Evolutionary conservation across 2,329 filamentous ascomycete genomes (phyloP).

Genomic region (Sclerotinia spermophila): DNA sequence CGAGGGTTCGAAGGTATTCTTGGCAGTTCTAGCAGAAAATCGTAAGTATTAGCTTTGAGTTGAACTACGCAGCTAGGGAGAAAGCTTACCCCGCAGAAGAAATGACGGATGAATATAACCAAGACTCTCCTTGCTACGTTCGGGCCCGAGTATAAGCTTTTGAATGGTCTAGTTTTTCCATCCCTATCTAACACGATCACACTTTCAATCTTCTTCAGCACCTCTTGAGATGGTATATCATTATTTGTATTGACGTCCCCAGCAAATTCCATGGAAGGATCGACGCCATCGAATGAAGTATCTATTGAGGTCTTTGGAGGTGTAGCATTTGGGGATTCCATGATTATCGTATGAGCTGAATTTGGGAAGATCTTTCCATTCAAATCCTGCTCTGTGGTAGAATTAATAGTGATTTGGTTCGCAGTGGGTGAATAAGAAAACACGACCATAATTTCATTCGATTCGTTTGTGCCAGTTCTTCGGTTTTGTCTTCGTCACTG

Average conservation of each 20-base stretch:
- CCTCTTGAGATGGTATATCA: conserved; percentile 49
- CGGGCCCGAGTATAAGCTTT: conserved; percentile 36
- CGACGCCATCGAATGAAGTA: conserved; percentile 21
- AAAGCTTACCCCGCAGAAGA: conserved; percentile 39
- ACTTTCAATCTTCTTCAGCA: conserved; percentile 48
- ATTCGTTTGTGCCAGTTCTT: neutral
- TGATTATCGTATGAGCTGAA: neutral
- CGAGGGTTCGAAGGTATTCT: conserved; percentile 36
- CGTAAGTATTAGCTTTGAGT: neutral
- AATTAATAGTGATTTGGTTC: neutral
- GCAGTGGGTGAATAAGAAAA: conserved; percentile 9
- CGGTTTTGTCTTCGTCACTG: conserved; percentile 1
- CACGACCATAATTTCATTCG: conserved; percentile 15
- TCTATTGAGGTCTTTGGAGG: conserved; percentile 21
- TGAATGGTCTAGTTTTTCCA: conserved; percentile 35
- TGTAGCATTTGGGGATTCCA: neutral
- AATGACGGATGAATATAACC: conserved; percentile 40
- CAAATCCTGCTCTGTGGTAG: neutral
- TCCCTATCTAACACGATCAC: conserved; percentile 34
- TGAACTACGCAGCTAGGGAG: neutral
- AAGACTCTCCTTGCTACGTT: conserved; percentile 36
- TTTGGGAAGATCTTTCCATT: neutral
- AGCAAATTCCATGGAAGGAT: conserved; percentile 48
- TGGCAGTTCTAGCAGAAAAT: conserved; percentile 36
- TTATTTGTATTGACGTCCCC: conserved; percentile 55